Base-by-base conservation (phyloP, 345 rosid genomes). In the Fremontodendron californicum region DNA sequence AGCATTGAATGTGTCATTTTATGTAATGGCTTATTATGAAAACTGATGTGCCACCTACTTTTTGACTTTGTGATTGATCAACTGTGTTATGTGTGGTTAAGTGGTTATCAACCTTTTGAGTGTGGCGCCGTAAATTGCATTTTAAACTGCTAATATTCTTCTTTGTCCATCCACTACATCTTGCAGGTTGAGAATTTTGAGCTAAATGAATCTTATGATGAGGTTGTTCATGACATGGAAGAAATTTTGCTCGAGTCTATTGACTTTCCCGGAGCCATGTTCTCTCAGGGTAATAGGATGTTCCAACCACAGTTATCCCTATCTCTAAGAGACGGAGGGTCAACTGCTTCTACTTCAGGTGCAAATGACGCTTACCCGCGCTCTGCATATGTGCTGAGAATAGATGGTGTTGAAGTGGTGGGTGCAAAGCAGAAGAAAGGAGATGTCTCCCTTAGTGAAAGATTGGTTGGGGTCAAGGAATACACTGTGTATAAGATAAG, bases 211-310 rank as follows among this genome's bases (percentile, higher is more conserved):
- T 86, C 86, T 80, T 88, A 90, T 70, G 93, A 92, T 83, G 99
- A 93, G 74, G 82, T 93, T 86, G 94, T 96, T 74, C 92, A 92
- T 80, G 99, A 96, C 75, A 96, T 94, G 99, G 98, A 96, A 86
- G 97, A 96, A 82, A 87, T 96, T 81, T 82, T 96, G 80, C 95
- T 96, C 0, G 95, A 94, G 74, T 89, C 92, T 69, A 77, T 81
- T 40, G 97, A 90, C 73, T 91, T 97, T 82, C 89, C 89, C 54
- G 89, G 93, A 76, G 77, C 89, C 63, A 84, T 85, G 81, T 88
- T 86, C 85, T 71, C 88, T 58, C 90, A 82, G 79, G 89, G 77
- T 80, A 87, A 83, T 79, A 84, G 73, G 78, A 81, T 79, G 84
- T 85, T 86, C 66, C 90, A 86, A 54, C 77, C 86, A 46, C 91